Conservation (phyloP, 129 eudicot species). For the Rutidosis leptorrhynchoides region DNA sequence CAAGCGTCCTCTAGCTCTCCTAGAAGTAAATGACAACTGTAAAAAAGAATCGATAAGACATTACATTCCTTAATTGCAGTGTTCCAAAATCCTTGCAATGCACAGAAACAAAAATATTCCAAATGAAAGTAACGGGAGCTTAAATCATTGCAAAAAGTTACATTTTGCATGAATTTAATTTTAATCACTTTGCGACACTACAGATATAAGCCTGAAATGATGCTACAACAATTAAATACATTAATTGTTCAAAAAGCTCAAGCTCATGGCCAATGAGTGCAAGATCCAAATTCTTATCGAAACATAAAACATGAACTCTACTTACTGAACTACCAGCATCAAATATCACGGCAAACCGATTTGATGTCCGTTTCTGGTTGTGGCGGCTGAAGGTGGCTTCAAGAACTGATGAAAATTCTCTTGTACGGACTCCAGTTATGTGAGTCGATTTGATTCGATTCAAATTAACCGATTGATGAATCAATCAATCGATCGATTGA, state of each 20-base stretch:
- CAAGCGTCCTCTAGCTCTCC: conserved; percentile 82
- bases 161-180: neutral
- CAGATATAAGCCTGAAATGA: no score
- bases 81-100: conserved; percentile 5
- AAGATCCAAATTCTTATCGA: no score
- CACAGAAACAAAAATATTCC: neutral
- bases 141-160: neutral
- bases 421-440: no score
- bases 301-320: conserved; percentile 91
- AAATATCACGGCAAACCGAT: conserved; percentile 69
- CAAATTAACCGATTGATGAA: no score
- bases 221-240: neutral
- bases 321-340: conserved; percentile 98
- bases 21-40: conserved; percentile 71
- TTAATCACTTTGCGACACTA: conserved; percentile 23
- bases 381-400: no score
- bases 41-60: conserved; percentile 1
- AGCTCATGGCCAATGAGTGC: conserved; percentile 78
- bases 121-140: neutral
- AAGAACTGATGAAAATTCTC: no score
- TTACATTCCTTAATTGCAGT: conserved; percentile 8
- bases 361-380: no score
- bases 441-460: no score
- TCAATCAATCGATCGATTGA: no score
- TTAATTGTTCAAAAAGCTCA: conserved; percentile 82